These are phyloP conservation scores for Kregervanrija fluxuum DNA, from an alignment of 805 yeast species.

Conservation along the genomic window DNA sequence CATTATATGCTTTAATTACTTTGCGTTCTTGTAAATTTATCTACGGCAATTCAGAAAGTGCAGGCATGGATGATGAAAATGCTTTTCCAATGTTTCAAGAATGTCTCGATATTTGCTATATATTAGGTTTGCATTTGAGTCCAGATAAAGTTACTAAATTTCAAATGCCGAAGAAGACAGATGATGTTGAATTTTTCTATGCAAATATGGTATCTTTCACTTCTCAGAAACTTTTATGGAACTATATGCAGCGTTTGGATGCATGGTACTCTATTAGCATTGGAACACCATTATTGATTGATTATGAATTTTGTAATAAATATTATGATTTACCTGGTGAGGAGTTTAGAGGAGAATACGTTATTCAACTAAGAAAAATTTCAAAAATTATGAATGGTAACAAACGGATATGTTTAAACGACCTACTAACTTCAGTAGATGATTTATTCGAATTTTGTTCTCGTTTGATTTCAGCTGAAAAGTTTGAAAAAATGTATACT, in stretches of 20 bases:
- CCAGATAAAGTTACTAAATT: background rate
- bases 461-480: no score
- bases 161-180: background rate
- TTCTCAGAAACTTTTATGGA: conserved; percentile 6
- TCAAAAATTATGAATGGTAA: background rate
- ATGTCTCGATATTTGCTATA: conserved; percentile 1
- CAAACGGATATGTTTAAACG: background rate
- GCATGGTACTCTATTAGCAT: conserved; percentile 4
- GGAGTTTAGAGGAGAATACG: background rate
- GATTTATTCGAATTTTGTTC: conserved; percentile 1
- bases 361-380: conserved; percentile 1
- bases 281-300: conserved; percentile 10
- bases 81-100: conserved; percentile 6
- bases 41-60: conserved; percentile 1
- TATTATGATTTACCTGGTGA: background rate
- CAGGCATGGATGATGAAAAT: conserved; percentile 1
- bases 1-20: conserved; percentile 3
- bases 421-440: background rate
- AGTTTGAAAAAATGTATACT: no score
- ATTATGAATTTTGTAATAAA: conserved; percentile 6
- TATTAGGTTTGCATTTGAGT: conserved; percentile 7
- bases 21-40: background rate
- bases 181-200: background rate
- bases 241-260: conserved; percentile 5
- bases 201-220: background rate